These are phyloP conservation scores for Chlorella sp. DNA, from an alignment of 139 green algal genomes.

Conservation along the genomic window DNA sequence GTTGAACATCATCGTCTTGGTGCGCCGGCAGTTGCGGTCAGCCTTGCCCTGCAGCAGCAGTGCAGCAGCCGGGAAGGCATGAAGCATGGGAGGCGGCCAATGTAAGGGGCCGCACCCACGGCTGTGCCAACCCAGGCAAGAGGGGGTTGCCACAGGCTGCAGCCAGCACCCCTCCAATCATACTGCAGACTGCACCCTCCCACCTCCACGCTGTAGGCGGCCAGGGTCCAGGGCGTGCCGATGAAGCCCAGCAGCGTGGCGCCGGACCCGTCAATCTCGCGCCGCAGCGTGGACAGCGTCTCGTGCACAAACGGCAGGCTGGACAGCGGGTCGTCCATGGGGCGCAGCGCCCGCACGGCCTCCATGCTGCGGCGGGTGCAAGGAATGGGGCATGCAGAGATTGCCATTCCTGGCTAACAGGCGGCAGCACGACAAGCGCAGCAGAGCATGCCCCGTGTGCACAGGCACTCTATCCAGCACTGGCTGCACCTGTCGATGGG, in stretches of 20 bases:
- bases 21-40: conserved; percentile 78
- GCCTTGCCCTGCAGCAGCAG: conserved; percentile 66
- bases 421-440: no score
- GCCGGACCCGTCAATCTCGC: conserved; percentile 70
- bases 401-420: no score
- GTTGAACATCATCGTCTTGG: conserved; percentile 89
- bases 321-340: conserved; percentile 82
- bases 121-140: no score
- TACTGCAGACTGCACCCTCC: no score
- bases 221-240: conserved; percentile 97
- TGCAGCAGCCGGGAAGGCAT: no score
- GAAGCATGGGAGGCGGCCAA: no score
- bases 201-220: conserved; percentile 93
- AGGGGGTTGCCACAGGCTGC: no score
- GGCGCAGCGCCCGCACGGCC: conserved; percentile 57
- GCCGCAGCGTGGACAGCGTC: conserved; percentile 84
- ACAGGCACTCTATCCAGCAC: no score
- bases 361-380: conserved; percentile 61
- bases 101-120: no score
- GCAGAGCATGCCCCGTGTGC: no score
- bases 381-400: no score
- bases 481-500: conserved; percentile 59
- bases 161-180: no score
- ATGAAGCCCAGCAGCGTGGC: conserved; percentile 96
- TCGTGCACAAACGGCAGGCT: conserved; percentile 88